Conservation (phyloP, 2,329 filamentous ascomycete species). For the Curvularia spicifera region DNA sequence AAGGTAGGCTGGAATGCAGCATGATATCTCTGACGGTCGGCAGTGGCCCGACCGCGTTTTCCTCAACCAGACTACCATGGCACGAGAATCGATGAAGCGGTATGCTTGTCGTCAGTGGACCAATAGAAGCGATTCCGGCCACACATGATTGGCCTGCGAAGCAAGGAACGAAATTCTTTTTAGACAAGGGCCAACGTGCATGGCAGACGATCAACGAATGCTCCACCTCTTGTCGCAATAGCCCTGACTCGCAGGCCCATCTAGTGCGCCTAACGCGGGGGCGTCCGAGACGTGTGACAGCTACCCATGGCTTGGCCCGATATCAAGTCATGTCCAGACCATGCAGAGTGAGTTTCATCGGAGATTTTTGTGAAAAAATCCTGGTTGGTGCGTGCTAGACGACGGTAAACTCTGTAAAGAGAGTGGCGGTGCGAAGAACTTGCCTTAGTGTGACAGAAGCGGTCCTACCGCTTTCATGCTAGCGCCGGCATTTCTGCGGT, state of each 20-base stretch:
- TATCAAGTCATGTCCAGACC: not conserved
- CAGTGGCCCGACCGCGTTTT: constrained; percentile 16
- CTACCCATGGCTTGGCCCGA: not conserved
- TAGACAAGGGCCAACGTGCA: constrained; percentile 9
- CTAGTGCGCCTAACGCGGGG: constrained; percentile 6
- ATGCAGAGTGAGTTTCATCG: not conserved
- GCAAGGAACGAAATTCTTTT: constrained; percentile 12
- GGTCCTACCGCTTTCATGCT: not conserved
- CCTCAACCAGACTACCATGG: constrained; percentile 10
- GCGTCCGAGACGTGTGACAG: constrained; percentile 3
- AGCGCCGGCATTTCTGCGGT: constrained; percentile 4
- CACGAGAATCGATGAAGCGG: constrained; percentile 12
- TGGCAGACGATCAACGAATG: constrained; percentile 12
- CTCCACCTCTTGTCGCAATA: constrained; percentile 5
- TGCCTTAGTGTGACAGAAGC: not conserved
- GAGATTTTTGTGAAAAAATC: not conserved
- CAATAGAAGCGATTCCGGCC: constrained; percentile 5
- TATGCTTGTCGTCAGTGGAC: constrained; percentile 9
- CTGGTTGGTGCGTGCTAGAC: not conserved
- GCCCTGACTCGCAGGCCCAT: constrained; percentile 5
- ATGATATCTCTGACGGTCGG: constrained; percentile 6
- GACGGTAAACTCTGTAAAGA: not conserved
- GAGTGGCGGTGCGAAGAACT: not conserved
- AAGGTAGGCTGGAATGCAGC: constrained; percentile 9
- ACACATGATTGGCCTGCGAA: constrained; percentile 7